phyloP scores from a whole-genome alignment of 2,329 filamentous ascomycete genomes.

The Pseudocercospora crystallina region DNA sequence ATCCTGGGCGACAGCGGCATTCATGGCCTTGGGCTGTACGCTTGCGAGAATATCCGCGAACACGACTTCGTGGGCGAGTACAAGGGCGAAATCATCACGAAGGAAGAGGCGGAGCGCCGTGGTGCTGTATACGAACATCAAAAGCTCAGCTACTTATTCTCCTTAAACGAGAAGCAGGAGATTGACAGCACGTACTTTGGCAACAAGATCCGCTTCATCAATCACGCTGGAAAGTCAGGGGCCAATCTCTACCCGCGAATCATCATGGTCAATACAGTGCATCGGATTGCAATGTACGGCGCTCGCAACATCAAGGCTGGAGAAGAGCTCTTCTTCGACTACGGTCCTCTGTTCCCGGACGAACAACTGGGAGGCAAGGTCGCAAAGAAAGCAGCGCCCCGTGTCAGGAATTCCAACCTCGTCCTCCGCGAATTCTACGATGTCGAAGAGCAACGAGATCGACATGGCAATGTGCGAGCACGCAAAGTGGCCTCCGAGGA shows the following conservation, averaged over 20 bases:
- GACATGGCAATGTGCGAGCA: constrained; percentile 21
- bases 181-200: constrained; percentile 75
- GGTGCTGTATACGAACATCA: constrained; percentile 64
- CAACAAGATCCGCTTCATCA: constrained; percentile 81
- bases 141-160: constrained; percentile 63
- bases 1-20: constrained; percentile 70
- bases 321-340: constrained; percentile 80
- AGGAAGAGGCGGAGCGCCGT: constrained; percentile 67
- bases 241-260: constrained; percentile 67
- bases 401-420: constrained; percentile 25
- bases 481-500: constrained; percentile 19
- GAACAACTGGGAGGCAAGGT: constrained; percentile 27
- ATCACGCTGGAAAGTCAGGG: constrained; percentile 62
- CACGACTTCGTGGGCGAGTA: constrained; percentile 81
- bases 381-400: constrained; percentile 22
- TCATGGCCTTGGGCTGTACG: constrained; percentile 74
- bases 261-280: constrained; percentile 69
- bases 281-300: constrained; percentile 73
- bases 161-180: constrained; percentile 52
- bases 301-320: constrained; percentile 65
- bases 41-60: constrained; percentile 64
- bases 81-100: constrained; percentile 72
- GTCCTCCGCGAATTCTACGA: constrained; percentile 25
- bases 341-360: constrained; percentile 50
- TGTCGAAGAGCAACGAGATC: constrained; percentile 22